phyloP scores from a whole-genome alignment of 1,139 yeast species.

The Candida sp. region DNA sequence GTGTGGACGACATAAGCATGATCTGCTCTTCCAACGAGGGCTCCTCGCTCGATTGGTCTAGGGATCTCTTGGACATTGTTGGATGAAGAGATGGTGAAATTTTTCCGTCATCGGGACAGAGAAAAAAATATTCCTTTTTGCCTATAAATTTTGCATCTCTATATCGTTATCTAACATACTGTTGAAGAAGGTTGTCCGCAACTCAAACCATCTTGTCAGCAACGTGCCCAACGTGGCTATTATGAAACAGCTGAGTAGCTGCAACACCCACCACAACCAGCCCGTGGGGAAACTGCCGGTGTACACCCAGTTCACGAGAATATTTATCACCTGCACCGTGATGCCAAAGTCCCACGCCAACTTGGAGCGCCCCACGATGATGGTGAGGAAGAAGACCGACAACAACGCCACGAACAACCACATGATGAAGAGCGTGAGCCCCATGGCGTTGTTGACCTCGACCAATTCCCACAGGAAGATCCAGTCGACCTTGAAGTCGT shows the following conservation, averaged over 20 bases:
- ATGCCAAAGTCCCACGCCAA: conserved; percentile 96
- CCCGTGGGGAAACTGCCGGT: conserved; percentile 71
- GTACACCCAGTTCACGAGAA: conserved; percentile 70
- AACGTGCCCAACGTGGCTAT: conserved; percentile 85
- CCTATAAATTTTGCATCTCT: conserved; percentile 15
- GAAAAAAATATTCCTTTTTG: neutral
- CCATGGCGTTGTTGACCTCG: conserved; percentile 78
- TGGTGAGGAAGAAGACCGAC: conserved; percentile 81
- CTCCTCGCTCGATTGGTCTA: neutral
- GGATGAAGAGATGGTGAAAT: neutral
- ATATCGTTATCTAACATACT: conserved; percentile 57
- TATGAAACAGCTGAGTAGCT: conserved; percentile 65
- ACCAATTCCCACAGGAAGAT: conserved; percentile 85
- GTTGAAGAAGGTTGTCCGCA: conserved; percentile 88
- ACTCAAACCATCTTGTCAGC: conserved; percentile 87
- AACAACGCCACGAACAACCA: conserved; percentile 84
- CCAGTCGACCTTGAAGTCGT: conserved; percentile 66
- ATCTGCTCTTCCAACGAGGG: neutral
- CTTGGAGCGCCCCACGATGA: conserved; percentile 90
- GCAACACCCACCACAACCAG: conserved; percentile 86
- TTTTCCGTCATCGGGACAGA: neutral
- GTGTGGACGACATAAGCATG: neutral
- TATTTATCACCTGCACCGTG: conserved; percentile 83
- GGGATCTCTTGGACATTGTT: neutral
- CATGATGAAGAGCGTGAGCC: conserved; percentile 69